These are phyloP conservation scores for Podospora pseudoanserina DNA, from an alignment of 495 filamentous ascomycete genomes.

Conservation along the genomic window DNA sequence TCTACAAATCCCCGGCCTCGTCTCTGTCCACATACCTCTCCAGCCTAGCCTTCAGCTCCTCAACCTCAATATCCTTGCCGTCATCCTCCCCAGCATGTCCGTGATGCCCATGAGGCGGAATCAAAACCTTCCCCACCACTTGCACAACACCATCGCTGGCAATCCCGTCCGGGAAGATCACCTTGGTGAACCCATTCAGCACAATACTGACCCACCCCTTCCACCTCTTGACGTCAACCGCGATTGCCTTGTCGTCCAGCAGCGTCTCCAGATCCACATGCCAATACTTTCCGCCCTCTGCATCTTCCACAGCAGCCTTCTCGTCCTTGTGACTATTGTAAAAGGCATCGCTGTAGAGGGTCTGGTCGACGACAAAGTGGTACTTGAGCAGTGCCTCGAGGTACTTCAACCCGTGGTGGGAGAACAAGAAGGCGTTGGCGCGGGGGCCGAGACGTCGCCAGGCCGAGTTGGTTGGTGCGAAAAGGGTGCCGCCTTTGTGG, in stretches of 20 bases:
- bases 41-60: constrained; percentile 29
- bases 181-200: constrained; percentile 63
- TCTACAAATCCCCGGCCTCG: constrained; percentile 19
- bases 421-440: constrained; percentile 77
- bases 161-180: constrained; percentile 62
- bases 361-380: constrained; percentile 69
- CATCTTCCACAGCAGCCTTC: constrained; percentile 3
- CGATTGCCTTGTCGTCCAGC: constrained; percentile 55
- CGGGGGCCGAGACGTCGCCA: constrained; percentile 65
- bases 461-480: constrained; percentile 72
- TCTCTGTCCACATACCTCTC: constrained; percentile 24
- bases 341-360: constrained; percentile 77
- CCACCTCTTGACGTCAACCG: constrained; percentile 63
- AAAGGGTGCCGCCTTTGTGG: constrained; percentile 56
- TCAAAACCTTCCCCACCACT: constrained; percentile 62
- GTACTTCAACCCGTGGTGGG: constrained; percentile 61
- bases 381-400: constrained; percentile 73
- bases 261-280: constrained; percentile 68
- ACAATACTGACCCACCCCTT: constrained; percentile 60
- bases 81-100: constrained; percentile 22
- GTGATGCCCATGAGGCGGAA: constrained; percentile 60
- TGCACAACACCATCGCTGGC: constrained; percentile 75
- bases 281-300: constrained; percentile 23
- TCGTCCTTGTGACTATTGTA: constrained; percentile 44
- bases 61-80: constrained; percentile 24